These are phyloP conservation scores for Solanum hybrid DNA, from an alignment of 305 asterid species.

Conservation along the genomic window DNA sequence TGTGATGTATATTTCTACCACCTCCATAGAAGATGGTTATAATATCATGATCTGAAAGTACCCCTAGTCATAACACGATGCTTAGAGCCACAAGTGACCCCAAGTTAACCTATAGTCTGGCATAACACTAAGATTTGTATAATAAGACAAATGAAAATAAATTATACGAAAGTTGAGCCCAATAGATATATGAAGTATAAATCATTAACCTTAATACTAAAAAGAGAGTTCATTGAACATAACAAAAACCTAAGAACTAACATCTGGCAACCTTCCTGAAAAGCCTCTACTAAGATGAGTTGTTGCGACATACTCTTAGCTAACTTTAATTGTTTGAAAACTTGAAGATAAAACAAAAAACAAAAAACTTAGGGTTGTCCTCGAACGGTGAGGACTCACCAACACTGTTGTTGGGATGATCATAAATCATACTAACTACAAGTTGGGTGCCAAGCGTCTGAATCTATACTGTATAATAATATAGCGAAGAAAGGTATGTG, in stretches of 20 bases:
- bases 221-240: background rate
- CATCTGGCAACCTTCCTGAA: background rate
- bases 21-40: background rate
- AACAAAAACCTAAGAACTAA: background rate
- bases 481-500: background rate
- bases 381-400: background rate
- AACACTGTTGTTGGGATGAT: background rate
- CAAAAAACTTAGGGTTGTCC: background rate
- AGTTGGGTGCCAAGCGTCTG: background rate
- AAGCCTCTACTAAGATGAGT: background rate
- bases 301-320: background rate
- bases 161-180: background rate
- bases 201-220: background rate
- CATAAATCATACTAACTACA: background rate
- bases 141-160: too few species aligned
- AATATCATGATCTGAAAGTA: background rate
- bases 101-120: background rate
- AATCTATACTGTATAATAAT: background rate
- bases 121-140: background rate
- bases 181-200: background rate
- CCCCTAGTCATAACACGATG: background rate
- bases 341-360: background rate
- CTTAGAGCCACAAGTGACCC: background rate
- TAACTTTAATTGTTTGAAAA: too few species aligned
- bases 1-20: background rate